Base-by-base conservation (phyloP, 192 early-diverging fungal genomes). In the Coemansia javaensis region DNA sequence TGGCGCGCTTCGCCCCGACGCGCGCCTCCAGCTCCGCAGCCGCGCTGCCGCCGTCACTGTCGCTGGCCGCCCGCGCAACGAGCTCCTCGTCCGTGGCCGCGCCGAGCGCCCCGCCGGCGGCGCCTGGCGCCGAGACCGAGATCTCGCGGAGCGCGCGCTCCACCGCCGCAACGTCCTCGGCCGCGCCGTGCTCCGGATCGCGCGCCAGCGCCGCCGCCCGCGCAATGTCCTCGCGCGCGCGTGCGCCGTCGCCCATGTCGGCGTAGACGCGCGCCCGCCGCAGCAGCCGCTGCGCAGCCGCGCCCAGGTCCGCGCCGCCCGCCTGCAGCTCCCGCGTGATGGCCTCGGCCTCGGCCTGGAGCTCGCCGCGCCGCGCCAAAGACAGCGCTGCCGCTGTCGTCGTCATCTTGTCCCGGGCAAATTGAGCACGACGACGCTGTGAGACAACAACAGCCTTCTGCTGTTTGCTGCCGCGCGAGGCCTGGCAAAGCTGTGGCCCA, bases 321-420 rank as follows among this genome's bases (percentile, higher is more conserved):
- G 66, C 32, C 32, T 59, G 67, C 7, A 71, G 56, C 51, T 55
- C 40, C 24, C 25, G 24, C 14, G 67, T 71, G 9, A 71, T 40
- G 5, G 33, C 27, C 32, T 63, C 67, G 15, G 51, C 41, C 7
- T 48, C 27, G 4, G 32, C 32, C 15, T 50, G 54, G 16, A 28
- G 37, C 28, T 24, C n/a, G 33, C 22, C 14, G 12, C n/a, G 8
- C 7, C 10, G 36, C 1, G 27, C n/a, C n/a, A n/a, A n/a, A n/a
- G n/a, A n/a, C n/a, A n/a, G n/a, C n/a, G n/a, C n/a, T n/a, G n/a
- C n/a, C n/a, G n/a, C n/a, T n/a, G n/a, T n/a, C n/a, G n/a, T n/a
- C n/a, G n/a, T n/a, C n/a, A n/a, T n/a, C n/a, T n/a, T n/a, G n/a
- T n/a, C n/a, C n/a, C n/a, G n/a, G n/a, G n/a, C n/a, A n/a, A n/a